Percentiles rank a stretch among this genome's conserved stretches.
These are phyloP conservation scores for Trichoderma endophyticum DNA, from an alignment of 2,329 filamentous ascomycete genomes.

Conservation along the genomic window DNA sequence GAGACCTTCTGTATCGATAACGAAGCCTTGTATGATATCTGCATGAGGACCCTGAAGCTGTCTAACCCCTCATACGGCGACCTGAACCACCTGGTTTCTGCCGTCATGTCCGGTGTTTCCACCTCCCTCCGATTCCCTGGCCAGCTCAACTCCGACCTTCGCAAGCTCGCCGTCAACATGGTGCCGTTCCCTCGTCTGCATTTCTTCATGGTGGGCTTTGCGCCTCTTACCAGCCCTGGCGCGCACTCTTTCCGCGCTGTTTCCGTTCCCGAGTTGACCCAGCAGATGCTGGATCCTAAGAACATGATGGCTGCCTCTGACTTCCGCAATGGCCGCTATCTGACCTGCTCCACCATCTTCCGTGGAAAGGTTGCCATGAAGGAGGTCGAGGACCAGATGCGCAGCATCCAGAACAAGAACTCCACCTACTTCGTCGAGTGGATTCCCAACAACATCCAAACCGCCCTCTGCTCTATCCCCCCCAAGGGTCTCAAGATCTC, in stretches of 20 bases:
- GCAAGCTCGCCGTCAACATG: slow-evolving; percentile 99
- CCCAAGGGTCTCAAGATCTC: slow-evolving; percentile 98
- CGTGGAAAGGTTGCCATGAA: slow-evolving; percentile 99
- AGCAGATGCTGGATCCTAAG: slow-evolving; percentile 99
- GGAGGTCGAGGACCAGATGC: slow-evolving; percentile 99
- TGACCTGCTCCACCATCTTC: slow-evolving; percentile 99
- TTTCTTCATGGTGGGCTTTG: slow-evolving; percentile 99
- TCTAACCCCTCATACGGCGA: slow-evolving; percentile 97
- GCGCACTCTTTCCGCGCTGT: slow-evolving; percentile 95
- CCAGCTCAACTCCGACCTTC: slow-evolving; percentile 98
- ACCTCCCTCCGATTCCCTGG: slow-evolving; percentile 98
- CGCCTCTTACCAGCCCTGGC: slow-evolving; percentile 82
- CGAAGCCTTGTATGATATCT: slow-evolving; percentile 99
- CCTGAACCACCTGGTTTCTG: slow-evolving; percentile 98
- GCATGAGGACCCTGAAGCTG: slow-evolving; percentile 99
- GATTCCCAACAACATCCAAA: slow-evolving; percentile 99
- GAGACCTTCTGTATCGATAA: slow-evolving; percentile 99
- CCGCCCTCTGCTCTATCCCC: slow-evolving; percentile 96
- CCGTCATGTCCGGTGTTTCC: slow-evolving; percentile 99
- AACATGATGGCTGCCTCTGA: slow-evolving; percentile 99
- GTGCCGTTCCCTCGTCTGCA: slow-evolving; percentile 99
- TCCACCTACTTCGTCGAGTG: slow-evolving; percentile 98
- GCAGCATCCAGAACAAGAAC: slow-evolving; percentile 99
- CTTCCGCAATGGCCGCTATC: slow-evolving; percentile 99
- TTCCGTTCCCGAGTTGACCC: slow-evolving; percentile 94